A percentile compares a stretch with the other conserved stretches of the same genome.
Evolutionary conservation across 78 protist genomes (phyloP).

Genomic region (Cavenderia fasciculata): DNA sequence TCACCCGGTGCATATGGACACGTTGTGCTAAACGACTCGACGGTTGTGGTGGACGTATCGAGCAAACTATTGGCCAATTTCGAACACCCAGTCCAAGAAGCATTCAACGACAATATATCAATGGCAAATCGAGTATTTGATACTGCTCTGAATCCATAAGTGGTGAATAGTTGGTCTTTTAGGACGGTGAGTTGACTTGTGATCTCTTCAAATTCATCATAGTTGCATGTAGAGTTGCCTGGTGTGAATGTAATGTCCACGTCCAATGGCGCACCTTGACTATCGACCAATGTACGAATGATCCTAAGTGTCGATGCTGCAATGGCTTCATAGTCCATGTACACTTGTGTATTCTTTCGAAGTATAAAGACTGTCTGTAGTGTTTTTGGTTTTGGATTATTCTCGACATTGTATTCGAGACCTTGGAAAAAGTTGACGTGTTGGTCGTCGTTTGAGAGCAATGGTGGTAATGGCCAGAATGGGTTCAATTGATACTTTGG

Average conservation of each 20-base stretch:
- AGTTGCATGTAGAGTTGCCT: background rate
- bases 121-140: background rate
- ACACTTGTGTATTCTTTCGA: background rate
- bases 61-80: background rate
- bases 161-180: background rate
- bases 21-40: background rate
- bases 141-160: background rate
- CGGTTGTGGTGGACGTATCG: background rate
- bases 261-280: background rate
- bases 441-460: background rate
- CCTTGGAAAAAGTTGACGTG: too few species aligned
- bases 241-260: too few species aligned
- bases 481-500: conserved; percentile 1
- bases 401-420: background rate
- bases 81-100: conserved; percentile 20
- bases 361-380: conserved; percentile 1
- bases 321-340: background rate
- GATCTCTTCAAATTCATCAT: background rate
- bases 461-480: conserved; percentile 33
- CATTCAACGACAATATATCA: conserved; percentile 9
- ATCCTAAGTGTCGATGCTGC: background rate
- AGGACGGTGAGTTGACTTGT: background rate
- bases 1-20: conserved; percentile 12
- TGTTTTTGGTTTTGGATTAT: background rate
- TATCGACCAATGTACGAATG: conserved; percentile 3